Evolutionary conservation across 139 green algal species (phyloP).

Genomic region (Diplosphaera chodatii): DNA sequence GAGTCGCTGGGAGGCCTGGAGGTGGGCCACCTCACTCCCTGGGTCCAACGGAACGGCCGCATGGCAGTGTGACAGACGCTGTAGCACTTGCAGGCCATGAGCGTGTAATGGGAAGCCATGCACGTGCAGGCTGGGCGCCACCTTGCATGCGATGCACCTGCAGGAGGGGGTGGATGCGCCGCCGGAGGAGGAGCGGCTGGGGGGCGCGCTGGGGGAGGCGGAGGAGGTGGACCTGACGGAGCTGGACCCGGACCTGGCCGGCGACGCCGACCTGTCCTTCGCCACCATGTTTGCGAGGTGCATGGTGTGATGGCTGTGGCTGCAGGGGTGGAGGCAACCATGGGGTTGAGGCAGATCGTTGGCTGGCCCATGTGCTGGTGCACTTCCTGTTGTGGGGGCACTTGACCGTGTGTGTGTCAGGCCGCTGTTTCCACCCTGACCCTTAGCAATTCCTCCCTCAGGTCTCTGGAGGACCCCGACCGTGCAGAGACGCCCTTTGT

Average conservation of each 20-base stretch:
- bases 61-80: too few species aligned
- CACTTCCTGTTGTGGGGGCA: too few species aligned
- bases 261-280: slow-evolving; percentile 53
- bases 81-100: too few species aligned
- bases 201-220: slow-evolving; percentile 1
- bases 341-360: too few species aligned
- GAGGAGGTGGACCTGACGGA: slow-evolving; percentile 30
- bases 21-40: slow-evolving; percentile 9
- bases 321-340: too few species aligned
- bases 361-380: too few species aligned
- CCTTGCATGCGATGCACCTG: neutral
- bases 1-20: slow-evolving; percentile 32
- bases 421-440: too few species aligned
- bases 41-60: neutral
- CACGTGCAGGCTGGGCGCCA: too few species aligned
- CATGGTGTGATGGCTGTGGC: too few species aligned
- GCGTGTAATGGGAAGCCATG: too few species aligned
- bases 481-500: neutral
- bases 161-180: slow-evolving; percentile 72
- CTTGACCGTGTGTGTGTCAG: too few species aligned
- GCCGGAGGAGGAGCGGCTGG: slow-evolving; percentile 38
- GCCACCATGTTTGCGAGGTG: slow-evolving; percentile 48
- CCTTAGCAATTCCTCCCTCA: too few species aligned
- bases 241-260: slow-evolving; percentile 24
- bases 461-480: neutral